Percentiles rank a stretch among this genome's conserved stretches.
Conservation (phyloP, 2,329 filamentous ascomycete genomes). For the Ascochyta clinopodiicola region DNA sequence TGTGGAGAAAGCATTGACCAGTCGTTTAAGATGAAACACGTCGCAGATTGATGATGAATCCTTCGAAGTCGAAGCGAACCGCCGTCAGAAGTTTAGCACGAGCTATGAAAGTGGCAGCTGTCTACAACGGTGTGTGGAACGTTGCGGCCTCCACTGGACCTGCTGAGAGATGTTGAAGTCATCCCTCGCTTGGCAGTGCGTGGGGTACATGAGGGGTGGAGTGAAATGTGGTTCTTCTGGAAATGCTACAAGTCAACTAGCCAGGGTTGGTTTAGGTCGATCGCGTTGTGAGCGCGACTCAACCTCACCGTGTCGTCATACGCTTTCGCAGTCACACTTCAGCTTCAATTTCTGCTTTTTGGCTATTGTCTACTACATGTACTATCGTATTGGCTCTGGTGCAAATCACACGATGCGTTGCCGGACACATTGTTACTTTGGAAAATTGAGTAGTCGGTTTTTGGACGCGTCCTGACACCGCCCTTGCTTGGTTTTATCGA, state of each 20-base stretch:
- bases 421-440: slow-evolving; percentile 15
- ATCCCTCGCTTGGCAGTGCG: slow-evolving; percentile 6
- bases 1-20: slow-evolving; percentile 11
- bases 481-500: slow-evolving; percentile 39
- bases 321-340: slow-evolving; percentile 1
- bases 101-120: slow-evolving; percentile 12
- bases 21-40: slow-evolving; percentile 16
- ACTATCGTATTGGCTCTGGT: slow-evolving; percentile 7
- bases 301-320: slow-evolving; percentile 27
- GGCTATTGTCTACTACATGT: not conserved
- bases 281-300: slow-evolving; percentile 2
- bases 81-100: slow-evolving; percentile 9
- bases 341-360: not conserved
- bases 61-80: slow-evolving; percentile 13
- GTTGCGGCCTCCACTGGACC: slow-evolving; percentile 3
- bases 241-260: slow-evolving; percentile 13
- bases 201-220: slow-evolving; percentile 8
- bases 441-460: slow-evolving; percentile 29
- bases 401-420: slow-evolving; percentile 28
- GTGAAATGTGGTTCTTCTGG: slow-evolving; percentile 2
- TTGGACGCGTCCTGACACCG: slow-evolving; percentile 34
- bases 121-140: slow-evolving; percentile 10
- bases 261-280: slow-evolving; percentile 4
- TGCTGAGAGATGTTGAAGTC: slow-evolving; percentile 4
- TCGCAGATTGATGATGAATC: slow-evolving; percentile 14